Evolutionary conservation across 768 basidiomycete species (phyloP), one percentile per base, ranked within the genome.

Genomic region (Mycena polygramma): DNA sequence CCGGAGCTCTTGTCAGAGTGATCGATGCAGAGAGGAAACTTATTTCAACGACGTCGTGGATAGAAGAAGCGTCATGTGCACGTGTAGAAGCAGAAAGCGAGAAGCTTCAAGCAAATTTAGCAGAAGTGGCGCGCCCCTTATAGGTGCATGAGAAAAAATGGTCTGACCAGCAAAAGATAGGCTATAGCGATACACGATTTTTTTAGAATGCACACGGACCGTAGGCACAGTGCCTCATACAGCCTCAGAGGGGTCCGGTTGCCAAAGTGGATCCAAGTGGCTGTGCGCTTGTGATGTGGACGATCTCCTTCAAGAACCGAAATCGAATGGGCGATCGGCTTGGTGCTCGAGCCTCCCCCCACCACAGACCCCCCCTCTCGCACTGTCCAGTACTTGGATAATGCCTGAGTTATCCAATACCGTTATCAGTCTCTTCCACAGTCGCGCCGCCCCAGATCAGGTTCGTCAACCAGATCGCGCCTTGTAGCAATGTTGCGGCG

Each of bases 371-470:
- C 20, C 49, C 51, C 59, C 41, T 35, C 46, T 37, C 17, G 8
- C 24, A 13, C 41, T 22, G 9, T 37, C 59, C 26, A 14, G 14
- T 30, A 52, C 10, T 15, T 41, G 35, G 30, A n/a, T 45, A 51
- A 85, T 85, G 84, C 79, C 80, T 37, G 80, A 83, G 68, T 82
- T 85, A 57, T 84, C 83, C 45, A 69, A 67, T n/a, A 77, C 79
- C 20, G 68, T 85, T 17, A 77, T 84, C 60, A 75, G 76, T 22
- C 76, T 86, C 49, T 82, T 85, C 70, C 76, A 80, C 43, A 81
- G 78, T 65, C 73, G 84, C 52, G 81, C 75, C 10, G 84, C 82
- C 0, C 36, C 80, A 22, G 85, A 86, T 36, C 85, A 86, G 81
- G 85, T 84, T 49, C 24, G 77, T 72, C 19, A 19, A 52, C 41